Percentiles rank a stretch among this genome's conserved stretches.
phyloP scores from a whole-genome alignment of 176 grass and related monocot species.

The Triticum timopheevii region DNA sequence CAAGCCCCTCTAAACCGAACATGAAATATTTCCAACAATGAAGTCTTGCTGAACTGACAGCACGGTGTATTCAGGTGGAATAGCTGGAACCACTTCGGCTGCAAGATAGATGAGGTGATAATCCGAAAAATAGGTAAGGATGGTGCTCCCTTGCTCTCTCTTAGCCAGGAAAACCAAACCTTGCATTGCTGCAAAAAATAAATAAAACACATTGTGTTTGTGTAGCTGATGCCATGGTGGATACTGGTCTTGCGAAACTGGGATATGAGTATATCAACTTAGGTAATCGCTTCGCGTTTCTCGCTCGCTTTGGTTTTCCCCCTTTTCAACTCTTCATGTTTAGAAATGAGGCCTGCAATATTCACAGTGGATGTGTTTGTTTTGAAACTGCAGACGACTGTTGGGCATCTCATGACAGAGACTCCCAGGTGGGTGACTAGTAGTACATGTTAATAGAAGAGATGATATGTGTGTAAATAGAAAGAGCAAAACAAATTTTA shows the following conservation, averaged over 20 bases:
- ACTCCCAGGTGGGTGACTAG: slow-evolving; percentile 47
- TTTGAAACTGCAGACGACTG: slow-evolving; percentile 42
- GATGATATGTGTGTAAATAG: background rate
- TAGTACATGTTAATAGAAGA: background rate
- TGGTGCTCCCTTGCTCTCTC: background rate
- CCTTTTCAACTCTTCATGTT: background rate
- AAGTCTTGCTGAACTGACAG: background rate
- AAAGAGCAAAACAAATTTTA: background rate
- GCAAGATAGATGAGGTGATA: slow-evolving; percentile 33
- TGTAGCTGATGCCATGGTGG: slow-evolving; percentile 56
- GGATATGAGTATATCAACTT: slow-evolving; percentile 47
- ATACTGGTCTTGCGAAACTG: slow-evolving; percentile 43
- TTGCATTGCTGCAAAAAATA: background rate
- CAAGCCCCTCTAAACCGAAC: too few species aligned
- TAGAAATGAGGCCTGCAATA: background rate
- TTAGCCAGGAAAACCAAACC: background rate
- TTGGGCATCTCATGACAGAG: slow-evolving; percentile 40
- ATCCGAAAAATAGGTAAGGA: slow-evolving; percentile 32
- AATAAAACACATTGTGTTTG: background rate
- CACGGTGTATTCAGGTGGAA: slow-evolving; percentile 41
- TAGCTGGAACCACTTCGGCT: slow-evolving; percentile 51
- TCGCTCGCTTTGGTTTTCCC: background rate
- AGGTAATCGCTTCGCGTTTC: slow-evolving; percentile 20
- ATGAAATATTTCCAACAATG: background rate
- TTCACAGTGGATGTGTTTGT: background rate